Conservation (phyloP, 2,329 filamentous ascomycete species). For the Bipolaris zeicola region DNA sequence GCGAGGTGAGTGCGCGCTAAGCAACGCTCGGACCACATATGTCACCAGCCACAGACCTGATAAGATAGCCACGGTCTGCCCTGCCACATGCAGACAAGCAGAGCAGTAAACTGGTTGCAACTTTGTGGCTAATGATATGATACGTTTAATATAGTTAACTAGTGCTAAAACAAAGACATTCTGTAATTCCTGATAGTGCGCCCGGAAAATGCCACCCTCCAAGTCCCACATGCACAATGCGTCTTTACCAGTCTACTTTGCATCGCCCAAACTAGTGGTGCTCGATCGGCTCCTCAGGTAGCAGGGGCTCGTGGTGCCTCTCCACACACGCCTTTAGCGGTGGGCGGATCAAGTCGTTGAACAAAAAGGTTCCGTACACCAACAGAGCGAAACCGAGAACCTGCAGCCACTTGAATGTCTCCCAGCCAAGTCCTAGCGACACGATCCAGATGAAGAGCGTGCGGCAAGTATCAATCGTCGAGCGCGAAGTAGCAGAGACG, state of each 20-base stretch:
- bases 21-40: conserved; percentile 12
- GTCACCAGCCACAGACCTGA: conserved; percentile 9
- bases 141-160: neutral
- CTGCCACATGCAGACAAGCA: neutral
- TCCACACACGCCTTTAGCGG: conserved; percentile 72
- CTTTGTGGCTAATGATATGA: neutral
- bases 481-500: conserved; percentile 90
- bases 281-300: conserved; percentile 85
- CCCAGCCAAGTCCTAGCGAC: conserved; percentile 91
- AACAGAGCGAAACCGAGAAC: conserved; percentile 85
- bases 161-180: neutral
- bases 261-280: conserved; percentile 53
- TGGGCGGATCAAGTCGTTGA: conserved; percentile 90
- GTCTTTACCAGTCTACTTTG: neutral
- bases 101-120: neutral
- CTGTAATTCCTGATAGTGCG: neutral
- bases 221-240: conserved; percentile 9
- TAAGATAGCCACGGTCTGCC: conserved; percentile 5
- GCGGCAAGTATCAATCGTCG: conserved; percentile 95
- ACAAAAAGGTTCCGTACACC: conserved; percentile 95
- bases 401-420: conserved; percentile 96
- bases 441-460: conserved; percentile 99
- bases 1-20: conserved; percentile 14
- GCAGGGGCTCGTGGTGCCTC: conserved; percentile 64
- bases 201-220: conserved; percentile 4